Evolutionary conservation across 768 basidiomycete genomes (phyloP), one percentile per base, ranked within the genome.

Genomic region (Boletus eberwhitei): DNA sequence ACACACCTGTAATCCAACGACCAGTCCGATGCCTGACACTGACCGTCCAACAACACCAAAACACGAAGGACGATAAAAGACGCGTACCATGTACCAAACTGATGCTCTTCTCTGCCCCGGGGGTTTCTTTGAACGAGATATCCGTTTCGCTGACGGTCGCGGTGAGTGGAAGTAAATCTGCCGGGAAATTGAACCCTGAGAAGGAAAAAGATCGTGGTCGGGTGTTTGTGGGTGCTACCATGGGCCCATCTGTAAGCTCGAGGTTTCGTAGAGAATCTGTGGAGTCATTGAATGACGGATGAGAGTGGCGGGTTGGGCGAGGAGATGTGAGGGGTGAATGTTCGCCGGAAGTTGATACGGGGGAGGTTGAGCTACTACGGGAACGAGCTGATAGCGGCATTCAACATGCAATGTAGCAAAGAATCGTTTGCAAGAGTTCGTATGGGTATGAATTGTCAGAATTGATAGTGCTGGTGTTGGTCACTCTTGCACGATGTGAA

Each of bases 171-270:
- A 94, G 74, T 63, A 93, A 73, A 59, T 90, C 86, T 43, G 78
- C 78, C 66, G 88, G 83, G 61, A 92, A 92, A 60, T 92, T 84
- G 68, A 93, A 92, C 8, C 86, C 86, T 8, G 85, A 78, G 44
- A 86, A 71, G 46, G 89, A 91, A 69, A 86, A 84, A 2, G 87
- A 83, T 21, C 88, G 79, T 49, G 71, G 70, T 39, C 81, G 55
- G 29, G 55, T 52, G 32, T 63, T 16, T 11, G 52, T 50, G 13
- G 59, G 31, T 16, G 69, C 64, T 14, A 63, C 37, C 53, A 72
- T 69, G 36, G 84, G 82, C 5, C 85, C 87, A 49, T 90, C 84
- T 0, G 84, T 79, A 50, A 91, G 73, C 71, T 95, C 93, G 24
- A 95, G 76, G 26, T 87, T 87, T 52, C 89, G 82, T 51, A 95